phyloP scores from a whole-genome alignment of 345 rosid species.

The Hevea brasiliensis region DNA sequence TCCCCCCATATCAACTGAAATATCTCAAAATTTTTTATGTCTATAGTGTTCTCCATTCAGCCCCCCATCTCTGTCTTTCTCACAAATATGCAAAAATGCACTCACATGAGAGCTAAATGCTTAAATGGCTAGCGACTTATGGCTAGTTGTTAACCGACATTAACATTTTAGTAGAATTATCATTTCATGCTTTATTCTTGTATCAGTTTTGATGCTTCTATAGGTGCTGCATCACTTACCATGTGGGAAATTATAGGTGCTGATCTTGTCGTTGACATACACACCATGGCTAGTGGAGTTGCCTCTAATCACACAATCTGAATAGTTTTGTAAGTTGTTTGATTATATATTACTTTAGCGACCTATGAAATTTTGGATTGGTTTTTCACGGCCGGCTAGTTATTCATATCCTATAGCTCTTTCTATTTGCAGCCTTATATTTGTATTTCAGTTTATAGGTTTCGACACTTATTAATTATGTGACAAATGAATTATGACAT shows the following conservation, averaged over 20 bases:
- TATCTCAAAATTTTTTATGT: not conserved
- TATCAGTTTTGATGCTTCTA: not conserved
- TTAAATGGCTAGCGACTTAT: not conserved
- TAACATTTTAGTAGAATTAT: not conserved
- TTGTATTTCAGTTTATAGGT: not conserved
- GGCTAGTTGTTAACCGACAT: not conserved
- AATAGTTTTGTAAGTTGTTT: not conserved
- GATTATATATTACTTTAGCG: no score
- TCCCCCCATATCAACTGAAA: not conserved
- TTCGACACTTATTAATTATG: no score
- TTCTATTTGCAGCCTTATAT: not conserved
- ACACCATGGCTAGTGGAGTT: not conserved
- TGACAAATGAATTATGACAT: no score
- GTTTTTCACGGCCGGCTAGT: not conserved
- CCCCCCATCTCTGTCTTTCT: not conserved
- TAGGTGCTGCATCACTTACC: not conserved
- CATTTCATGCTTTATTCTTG: not conserved
- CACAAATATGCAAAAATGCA: not conserved
- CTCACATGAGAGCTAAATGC: not conserved
- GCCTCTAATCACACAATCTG: not conserved
- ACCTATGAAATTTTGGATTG: not conserved
- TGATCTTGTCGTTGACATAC: not conserved
- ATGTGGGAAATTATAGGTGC: not conserved
- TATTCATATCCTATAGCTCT: no score
- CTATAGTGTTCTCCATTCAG: not conserved